These are phyloP conservation scores for Chamaenerion angustifolium DNA, from an alignment of 345 rosid genomes.

Conservation along the genomic window DNA sequence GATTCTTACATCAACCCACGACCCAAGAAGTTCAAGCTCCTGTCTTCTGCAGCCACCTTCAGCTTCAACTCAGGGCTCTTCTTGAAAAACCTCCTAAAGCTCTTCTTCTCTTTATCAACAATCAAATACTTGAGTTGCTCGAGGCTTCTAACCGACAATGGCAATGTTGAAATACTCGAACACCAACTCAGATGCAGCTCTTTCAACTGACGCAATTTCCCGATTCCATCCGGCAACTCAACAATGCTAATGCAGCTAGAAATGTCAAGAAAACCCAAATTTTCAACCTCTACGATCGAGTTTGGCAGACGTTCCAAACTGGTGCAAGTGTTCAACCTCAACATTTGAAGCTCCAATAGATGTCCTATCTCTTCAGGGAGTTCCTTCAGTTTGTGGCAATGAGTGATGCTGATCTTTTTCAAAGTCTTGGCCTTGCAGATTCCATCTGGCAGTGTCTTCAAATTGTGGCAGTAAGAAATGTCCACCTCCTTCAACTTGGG, in stretches of 20 bases:
- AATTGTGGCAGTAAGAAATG: slow-evolving; percentile 35
- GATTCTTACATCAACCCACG: too few species aligned
- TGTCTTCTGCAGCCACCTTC: slow-evolving; percentile 1
- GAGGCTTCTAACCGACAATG: slow-evolving; percentile 23
- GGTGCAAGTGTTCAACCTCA: slow-evolving; percentile 36
- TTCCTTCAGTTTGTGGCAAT: slow-evolving; percentile 28
- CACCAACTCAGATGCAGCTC: slow-evolving; percentile 42
- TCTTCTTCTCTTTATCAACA: slow-evolving; percentile 40
- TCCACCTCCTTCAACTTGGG: slow-evolving; percentile 35
- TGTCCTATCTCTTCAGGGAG: slow-evolving; percentile 32
- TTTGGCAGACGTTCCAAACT: slow-evolving; percentile 25
- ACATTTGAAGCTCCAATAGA: slow-evolving; percentile 17
- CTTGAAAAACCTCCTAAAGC: slow-evolving; percentile 20
- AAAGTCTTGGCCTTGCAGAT: slow-evolving; percentile 18
- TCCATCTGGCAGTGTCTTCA: slow-evolving; percentile 22
- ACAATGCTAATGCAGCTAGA: slow-evolving; percentile 22
- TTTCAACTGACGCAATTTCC: slow-evolving; percentile 21
- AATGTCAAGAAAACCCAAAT: slow-evolving; percentile 25
- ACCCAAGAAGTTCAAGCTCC: slow-evolving; percentile 9
- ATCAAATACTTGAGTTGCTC: slow-evolving; percentile 18
- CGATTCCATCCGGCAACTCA: slow-evolving; percentile 28
- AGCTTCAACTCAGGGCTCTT: slow-evolving; percentile 1
- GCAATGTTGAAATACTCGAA: slow-evolving; percentile 13
- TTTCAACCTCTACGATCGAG: slow-evolving; percentile 13
- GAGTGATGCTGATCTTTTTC: slow-evolving; percentile 38